Evolutionary conservation across 2,329 filamentous ascomycete genomes (phyloP), one percentile per base, ranked within the genome.

Genomic region (Colletotrichum sp.): DNA sequence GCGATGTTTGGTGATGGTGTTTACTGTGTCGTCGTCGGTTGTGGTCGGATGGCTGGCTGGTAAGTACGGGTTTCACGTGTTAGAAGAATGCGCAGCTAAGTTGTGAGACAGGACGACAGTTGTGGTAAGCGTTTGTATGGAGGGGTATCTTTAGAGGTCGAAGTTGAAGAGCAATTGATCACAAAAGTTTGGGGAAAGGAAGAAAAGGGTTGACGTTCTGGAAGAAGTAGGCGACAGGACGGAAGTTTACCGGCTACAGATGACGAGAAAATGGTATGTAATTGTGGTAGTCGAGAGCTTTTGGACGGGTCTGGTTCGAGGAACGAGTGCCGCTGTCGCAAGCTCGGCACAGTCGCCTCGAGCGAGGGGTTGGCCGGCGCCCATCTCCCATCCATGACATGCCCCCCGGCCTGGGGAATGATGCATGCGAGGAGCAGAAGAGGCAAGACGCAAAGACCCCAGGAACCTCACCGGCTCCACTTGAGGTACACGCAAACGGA

Each of bases 361-460:
- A 62, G 68, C 62, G 68, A 62, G 68, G 72, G 69, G 72, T 67
- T 67, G 69, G 72, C 69, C 69, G 72, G 69, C 72, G 72, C 72
- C 69, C 72, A 72, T 67, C 69, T 62, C 72, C 69, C 72, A 72
- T 67, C 63, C 52, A 66, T 72, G 63, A 67, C 72, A 72, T 72
- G 52, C 21, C 52, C 49, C 66, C 66, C 66, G 62, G 69, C 52
- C 49, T 67, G 30, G 69, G 62, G 39, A 68, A 76, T 73, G 73
- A 76, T 76, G 70, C 70, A 75, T 75, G 69, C 69, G 72, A 70
- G 44, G 21, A 60, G 68, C 63, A 76, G 66, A 68, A 75, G 63
- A 71, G 71, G 71, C 67, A 65, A 75, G 72, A 77, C 39, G 67
- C 63, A 72, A 72, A 64, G 72, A 57, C 49, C 64, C 28, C 24